A percentile compares a stretch with the other conserved stretches of the same genome.
Evolutionary conservation across 176 grass and related monocot species (phyloP).

Genomic region (Secale cereale): DNA sequence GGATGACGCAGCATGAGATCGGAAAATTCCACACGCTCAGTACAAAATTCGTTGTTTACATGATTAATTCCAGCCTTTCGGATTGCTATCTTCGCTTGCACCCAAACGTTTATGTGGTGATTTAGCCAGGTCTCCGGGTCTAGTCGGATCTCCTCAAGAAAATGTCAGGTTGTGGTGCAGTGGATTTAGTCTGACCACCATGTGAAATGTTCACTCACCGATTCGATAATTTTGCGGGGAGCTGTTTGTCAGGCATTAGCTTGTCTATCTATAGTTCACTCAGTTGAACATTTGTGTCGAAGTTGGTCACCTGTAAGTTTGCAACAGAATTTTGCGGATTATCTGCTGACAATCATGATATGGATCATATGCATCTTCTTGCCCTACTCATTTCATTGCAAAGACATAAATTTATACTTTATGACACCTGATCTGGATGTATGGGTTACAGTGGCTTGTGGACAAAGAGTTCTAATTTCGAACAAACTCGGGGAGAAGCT

Average conservation of each 20-base stretch:
- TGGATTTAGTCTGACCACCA: slow-evolving; percentile 4
- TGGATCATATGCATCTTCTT: neutral
- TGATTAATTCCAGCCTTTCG: neutral
- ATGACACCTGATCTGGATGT: neutral
- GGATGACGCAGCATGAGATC: neutral
- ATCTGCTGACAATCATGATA: neutral
- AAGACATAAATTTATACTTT: slow-evolving; percentile 3
- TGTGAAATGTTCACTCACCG: neutral
- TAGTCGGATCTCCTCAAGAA: neutral
- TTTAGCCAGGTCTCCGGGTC: neutral
- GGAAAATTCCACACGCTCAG: neutral
- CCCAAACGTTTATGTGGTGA: neutral
- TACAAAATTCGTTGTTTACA: neutral
- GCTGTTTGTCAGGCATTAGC: neutral
- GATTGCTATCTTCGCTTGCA: neutral
- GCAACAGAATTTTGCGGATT: neutral
- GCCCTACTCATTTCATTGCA: neutral
- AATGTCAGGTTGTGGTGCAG: neutral
- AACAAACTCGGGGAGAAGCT: slow-evolving; percentile 74
- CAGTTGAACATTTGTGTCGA: neutral
- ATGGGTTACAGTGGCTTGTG: slow-evolving; percentile 23
- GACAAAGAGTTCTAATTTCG: slow-evolving; percentile 46
- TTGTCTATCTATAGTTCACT: neutral
- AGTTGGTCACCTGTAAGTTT: neutral
- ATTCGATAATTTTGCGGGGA: neutral